Evolutionary conservation across 345 rosid genomes (phyloP).

Genomic region (Arabis alpina): DNA sequence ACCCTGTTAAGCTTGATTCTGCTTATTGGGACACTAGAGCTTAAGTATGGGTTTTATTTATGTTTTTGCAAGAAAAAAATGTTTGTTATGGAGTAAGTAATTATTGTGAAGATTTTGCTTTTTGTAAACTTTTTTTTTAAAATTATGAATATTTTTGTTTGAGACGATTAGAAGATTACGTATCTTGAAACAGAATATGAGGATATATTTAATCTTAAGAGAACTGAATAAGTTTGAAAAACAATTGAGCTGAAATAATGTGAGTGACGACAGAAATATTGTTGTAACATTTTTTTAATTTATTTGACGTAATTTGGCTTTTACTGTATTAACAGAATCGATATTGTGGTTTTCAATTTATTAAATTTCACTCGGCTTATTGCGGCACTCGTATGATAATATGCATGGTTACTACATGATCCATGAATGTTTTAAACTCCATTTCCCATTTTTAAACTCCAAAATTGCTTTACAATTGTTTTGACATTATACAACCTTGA

Average conservation of each 20-base stretch:
- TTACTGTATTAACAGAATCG: neutral
- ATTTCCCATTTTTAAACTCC: no score
- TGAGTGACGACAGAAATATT: neutral
- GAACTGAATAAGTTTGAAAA: no score
- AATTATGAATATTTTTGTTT: neutral
- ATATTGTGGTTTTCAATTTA: neutral
- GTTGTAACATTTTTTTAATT: constrained; percentile 8
- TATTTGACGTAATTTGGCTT: constrained; percentile 17
- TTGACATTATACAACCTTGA: neutral
- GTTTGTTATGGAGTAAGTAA: neutral
- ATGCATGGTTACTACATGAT: no score
- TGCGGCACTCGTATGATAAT: neutral
- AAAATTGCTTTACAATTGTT: no score
- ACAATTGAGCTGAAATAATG: neutral
- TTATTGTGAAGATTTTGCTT: neutral
- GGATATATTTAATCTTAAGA: neutral
- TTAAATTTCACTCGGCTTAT: constrained; percentile 14
- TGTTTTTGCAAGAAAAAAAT: neutral
- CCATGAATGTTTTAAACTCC: no score
- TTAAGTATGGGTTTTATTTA: constrained; percentile 5
- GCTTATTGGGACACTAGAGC: constrained; percentile 37
- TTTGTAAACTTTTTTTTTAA: neutral
- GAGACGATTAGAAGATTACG: neutral
- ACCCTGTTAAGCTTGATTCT: constrained; percentile 41
- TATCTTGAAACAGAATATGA: neutral